phyloP scores from a whole-genome alignment of 2,329 filamentous ascomycete species.

The Eutypella sp. region DNA sequence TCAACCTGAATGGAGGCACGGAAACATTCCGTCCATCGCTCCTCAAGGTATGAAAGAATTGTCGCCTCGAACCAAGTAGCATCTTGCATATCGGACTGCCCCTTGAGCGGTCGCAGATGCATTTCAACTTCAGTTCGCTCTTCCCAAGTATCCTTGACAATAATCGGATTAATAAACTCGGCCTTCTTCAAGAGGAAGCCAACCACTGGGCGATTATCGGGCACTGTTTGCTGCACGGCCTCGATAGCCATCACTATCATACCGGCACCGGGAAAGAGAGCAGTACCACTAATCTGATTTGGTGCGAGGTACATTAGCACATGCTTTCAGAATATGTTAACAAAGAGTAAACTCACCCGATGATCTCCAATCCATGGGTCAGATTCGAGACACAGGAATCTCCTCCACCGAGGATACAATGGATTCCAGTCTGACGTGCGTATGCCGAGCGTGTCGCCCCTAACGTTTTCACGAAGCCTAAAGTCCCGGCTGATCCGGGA shows the following conservation, averaged over 20 bases:
- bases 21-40: slow-evolving; percentile 17
- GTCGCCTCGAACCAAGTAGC: slow-evolving; percentile 11
- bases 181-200: background rate
- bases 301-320: background rate
- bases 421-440: slow-evolving; percentile 8
- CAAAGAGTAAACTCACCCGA: background rate
- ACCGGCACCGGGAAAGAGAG: slow-evolving; percentile 23
- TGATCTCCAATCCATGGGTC: slow-evolving; percentile 19
- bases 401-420: slow-evolving; percentile 11
- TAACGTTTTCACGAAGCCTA: slow-evolving; percentile 1
- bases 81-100: background rate
- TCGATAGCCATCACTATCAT: slow-evolving; percentile 24
- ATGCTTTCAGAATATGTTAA: background rate
- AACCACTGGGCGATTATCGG: background rate
- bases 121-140: background rate
- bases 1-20: slow-evolving; percentile 13
- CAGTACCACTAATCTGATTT: slow-evolving; percentile 2
- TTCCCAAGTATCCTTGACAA: background rate
- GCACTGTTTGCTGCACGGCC: slow-evolving; percentile 9
- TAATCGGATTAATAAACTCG: background rate
- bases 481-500: slow-evolving; percentile 7
- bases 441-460: slow-evolving; percentile 8
- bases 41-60: slow-evolving; percentile 12
- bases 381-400: slow-evolving; percentile 1
- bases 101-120: background rate